Percentiles rank a stretch among this genome's conserved stretches.
phyloP scores from a whole-genome alignment of 768 basidiomycete genomes.

The Termitomyces sp. region DNA sequence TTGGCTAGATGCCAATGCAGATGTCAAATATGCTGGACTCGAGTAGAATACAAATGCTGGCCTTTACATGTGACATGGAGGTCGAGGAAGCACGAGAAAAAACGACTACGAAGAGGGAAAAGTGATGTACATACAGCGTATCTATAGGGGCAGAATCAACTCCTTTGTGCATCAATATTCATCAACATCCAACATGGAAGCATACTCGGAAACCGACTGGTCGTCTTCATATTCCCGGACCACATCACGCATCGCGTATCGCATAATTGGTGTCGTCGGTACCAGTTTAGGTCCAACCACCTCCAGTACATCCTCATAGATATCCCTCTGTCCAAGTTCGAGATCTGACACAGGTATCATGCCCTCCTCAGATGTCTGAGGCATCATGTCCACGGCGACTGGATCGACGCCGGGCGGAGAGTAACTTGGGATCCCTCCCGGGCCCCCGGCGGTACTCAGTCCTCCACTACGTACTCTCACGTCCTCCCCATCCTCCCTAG shows the following conservation, averaged over 20 bases:
- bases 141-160: not conserved
- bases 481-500: constrained; percentile 43
- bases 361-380: constrained; percentile 22
- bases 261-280: constrained; percentile 76
- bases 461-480: constrained; percentile 18
- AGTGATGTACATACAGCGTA: not conserved
- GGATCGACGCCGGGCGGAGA: constrained; percentile 30
- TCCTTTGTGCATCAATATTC: constrained; percentile 22
- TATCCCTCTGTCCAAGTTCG: constrained; percentile 35
- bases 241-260: constrained; percentile 80
- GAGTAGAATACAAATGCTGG: constrained; percentile 29
- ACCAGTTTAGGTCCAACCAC: constrained; percentile 73
- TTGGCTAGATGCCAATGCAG: constrained; percentile 88
- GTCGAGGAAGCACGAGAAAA: not conserved
- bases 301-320: constrained; percentile 48
- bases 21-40: constrained; percentile 79
- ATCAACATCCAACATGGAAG: constrained; percentile 73
- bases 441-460: constrained; percentile 4
- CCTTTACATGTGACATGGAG: not conserved
- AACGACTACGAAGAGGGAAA: not conserved
- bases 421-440: constrained; percentile 8
- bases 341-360: constrained; percentile 32
- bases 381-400: constrained; percentile 32
- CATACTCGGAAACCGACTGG: constrained; percentile 72
- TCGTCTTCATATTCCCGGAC: constrained; percentile 79